Base-by-base conservation (phyloP, 176 grass and related monocot species). In the Carex myosuroides region DNA sequence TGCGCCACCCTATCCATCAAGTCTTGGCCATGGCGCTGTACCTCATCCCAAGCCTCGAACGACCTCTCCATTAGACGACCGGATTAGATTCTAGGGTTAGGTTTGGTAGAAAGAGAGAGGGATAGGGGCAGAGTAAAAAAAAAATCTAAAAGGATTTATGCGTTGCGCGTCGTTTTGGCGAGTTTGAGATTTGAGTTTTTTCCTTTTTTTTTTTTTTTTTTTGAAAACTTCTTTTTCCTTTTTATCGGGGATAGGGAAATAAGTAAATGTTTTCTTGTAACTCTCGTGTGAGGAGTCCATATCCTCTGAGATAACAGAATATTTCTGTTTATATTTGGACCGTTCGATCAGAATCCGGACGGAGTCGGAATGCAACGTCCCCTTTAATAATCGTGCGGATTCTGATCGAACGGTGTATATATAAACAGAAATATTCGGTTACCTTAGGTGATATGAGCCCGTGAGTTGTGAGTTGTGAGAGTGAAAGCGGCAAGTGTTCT, bases 1-100 rank as follows among this genome's bases (percentile, higher is more conserved):
- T 99, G 96, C 70, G 88, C 83, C 37, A 98, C 88, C 83, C 93
- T 93, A 90, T 92, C 88, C 18, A 91, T 87, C 4, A 98, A 84
- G 83, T 98, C 96, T 57, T 92, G 94, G 46, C 94, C 94, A 58
- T 97, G 94, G 69, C 96, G 96, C 91, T 95, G 96, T 83, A 92
- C 87, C 83, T 94, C 96, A 65, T 95, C 93, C 96, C 93, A 94
- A 24, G 91, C 88, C 83, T 95, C 96, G 60, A 98, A 61, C 18
- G 96, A 91, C 85, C 90, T 90, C 96, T 98, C 96, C 88, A 93
- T 92, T 75, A 84, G 75, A 17, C 8, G 50, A 13, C 46, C 17
- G 58, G 80, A 50, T 41, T 57, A 18, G 79, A 54, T 41, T 21
- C 55, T 64, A 64, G 79, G 59, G 60, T 83, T 83, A 68, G 80